phyloP scores from a whole-genome alignment of 345 rosid genomes.

The Noccaea bulbosa region DNA sequence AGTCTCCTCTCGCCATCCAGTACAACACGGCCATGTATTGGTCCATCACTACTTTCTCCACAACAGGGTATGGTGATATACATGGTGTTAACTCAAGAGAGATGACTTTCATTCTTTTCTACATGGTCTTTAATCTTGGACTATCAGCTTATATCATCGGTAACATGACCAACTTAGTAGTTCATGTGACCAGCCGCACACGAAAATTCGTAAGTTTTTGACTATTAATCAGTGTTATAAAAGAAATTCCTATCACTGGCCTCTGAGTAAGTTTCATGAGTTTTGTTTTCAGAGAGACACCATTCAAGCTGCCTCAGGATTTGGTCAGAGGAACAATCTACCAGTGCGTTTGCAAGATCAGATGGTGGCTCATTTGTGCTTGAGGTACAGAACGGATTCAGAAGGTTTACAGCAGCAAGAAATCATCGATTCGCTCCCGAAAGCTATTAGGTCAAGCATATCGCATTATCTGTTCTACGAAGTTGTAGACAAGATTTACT shows the following conservation, averaged over 20 bases:
- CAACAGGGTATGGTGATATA: constrained; percentile 88
- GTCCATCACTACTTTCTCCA: constrained; percentile 81
- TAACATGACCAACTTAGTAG: constrained; percentile 87
- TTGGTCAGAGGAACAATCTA: constrained; percentile 74
- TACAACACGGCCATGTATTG: constrained; percentile 77
- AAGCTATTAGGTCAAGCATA: constrained; percentile 88
- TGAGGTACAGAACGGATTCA: constrained; percentile 80
- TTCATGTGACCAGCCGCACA: constrained; percentile 79
- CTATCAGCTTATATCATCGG: constrained; percentile 77
- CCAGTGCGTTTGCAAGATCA: constrained; percentile 86
- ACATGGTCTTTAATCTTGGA: constrained; percentile 78
- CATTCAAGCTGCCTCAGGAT: constrained; percentile 76
- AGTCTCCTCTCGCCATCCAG: constrained; percentile 40
- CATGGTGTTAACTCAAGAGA: constrained; percentile 71
- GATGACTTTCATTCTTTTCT: constrained; percentile 62
- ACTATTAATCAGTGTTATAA: too few relatives aligned
- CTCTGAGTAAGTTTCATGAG: too few relatives aligned
- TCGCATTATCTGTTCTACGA: constrained; percentile 74
- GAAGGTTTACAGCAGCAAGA: constrained; percentile 96
- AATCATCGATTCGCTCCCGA: constrained; percentile 76
- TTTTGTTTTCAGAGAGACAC: constrained; percentile 91
- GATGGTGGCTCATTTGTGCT: constrained; percentile 87
- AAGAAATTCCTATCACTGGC: too few relatives aligned
- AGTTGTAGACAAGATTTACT: constrained; percentile 71
- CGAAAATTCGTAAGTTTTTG: constrained; percentile 88